A percentile compares a stretch with the other conserved stretches of the same genome.
These are phyloP conservation scores for Orbilia blumenaviensis DNA, from an alignment of 2,329 filamentous ascomycete genomes.

Conservation along the genomic window DNA sequence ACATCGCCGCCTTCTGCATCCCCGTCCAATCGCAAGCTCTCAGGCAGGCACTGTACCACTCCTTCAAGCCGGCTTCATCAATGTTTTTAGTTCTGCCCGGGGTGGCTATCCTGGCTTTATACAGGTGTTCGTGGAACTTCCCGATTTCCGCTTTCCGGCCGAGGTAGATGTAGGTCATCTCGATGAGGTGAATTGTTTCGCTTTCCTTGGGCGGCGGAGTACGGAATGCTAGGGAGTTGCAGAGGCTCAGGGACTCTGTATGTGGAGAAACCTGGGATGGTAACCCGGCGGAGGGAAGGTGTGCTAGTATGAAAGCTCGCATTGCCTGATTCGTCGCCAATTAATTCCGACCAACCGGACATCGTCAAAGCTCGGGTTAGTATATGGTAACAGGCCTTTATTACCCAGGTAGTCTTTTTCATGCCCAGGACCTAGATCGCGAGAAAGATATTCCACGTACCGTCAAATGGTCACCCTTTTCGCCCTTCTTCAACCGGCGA, in stretches of 20 bases:
- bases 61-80: constrained; percentile 44
- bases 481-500: constrained; percentile 58
- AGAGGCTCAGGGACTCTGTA: constrained; percentile 54
- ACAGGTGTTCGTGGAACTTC: constrained; percentile 46
- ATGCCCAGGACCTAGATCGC: background rate
- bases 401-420: no score
- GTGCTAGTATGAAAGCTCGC: constrained; percentile 56
- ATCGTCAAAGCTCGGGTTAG: no score
- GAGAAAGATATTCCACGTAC: constrained; percentile 53
- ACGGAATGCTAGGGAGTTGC: constrained; percentile 39
- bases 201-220: constrained; percentile 43
- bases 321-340: constrained; percentile 53
- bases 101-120: constrained; percentile 41
- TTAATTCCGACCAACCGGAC: background rate
- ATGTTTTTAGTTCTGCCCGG: constrained; percentile 39
- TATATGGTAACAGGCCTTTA: no score
- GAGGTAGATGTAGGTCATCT: constrained; percentile 46
- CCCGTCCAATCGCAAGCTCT: constrained; percentile 49
- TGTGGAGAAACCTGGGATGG: constrained; percentile 25
- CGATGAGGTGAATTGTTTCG: constrained; percentile 46
- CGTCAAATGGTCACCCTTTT: constrained; percentile 58
- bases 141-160: constrained; percentile 47
- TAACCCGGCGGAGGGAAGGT: constrained; percentile 50
- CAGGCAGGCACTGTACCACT: constrained; percentile 53
- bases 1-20: constrained; percentile 57